These are phyloP conservation scores for Termitomyces sp. DNA, from an alignment of 768 basidiomycete genomes.

Conservation along the genomic window DNA sequence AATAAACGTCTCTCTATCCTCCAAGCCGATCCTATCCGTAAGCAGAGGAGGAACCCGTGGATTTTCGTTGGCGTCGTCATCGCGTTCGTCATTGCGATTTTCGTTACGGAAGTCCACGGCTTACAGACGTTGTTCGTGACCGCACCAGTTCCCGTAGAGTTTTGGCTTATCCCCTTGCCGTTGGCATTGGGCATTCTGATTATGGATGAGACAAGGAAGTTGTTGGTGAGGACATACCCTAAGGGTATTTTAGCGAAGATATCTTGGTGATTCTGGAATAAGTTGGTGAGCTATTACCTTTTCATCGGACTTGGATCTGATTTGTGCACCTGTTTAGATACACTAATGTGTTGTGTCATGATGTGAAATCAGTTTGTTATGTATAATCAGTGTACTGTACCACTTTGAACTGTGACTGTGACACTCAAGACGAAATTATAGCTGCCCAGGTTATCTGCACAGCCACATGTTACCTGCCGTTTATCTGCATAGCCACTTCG, in stretches of 20 bases:
- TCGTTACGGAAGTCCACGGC: constrained; percentile 39
- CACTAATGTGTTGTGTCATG: neutral
- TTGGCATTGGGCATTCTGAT: constrained; percentile 35
- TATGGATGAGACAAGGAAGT: constrained; percentile 40
- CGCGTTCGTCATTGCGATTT: constrained; percentile 30
- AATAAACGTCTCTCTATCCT: constrained; percentile 39
- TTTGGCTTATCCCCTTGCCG: constrained; percentile 42
- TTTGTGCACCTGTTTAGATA: neutral
- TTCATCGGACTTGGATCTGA: neutral
- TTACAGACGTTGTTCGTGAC: constrained; percentile 39
- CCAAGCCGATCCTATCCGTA: constrained; percentile 40
- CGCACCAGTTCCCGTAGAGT: constrained; percentile 38
- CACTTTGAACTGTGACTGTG: too few relatives aligned
- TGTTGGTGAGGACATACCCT: constrained; percentile 25
- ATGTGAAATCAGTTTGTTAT: neutral
- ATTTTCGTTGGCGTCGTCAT: constrained; percentile 16
- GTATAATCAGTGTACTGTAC: neutral
- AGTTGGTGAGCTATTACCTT: neutral
- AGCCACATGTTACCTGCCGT: too few relatives aligned
- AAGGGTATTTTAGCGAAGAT: constrained; percentile 16
- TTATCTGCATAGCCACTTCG: too few relatives aligned
- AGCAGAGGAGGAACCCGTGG: constrained; percentile 37
- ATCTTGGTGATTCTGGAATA: constrained; percentile 8
- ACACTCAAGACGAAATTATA: too few relatives aligned
- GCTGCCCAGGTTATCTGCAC: too few relatives aligned